Conservation (phyloP, 495 filamentous ascomycete genomes). For the Penicillium egyptiacum region DNA sequence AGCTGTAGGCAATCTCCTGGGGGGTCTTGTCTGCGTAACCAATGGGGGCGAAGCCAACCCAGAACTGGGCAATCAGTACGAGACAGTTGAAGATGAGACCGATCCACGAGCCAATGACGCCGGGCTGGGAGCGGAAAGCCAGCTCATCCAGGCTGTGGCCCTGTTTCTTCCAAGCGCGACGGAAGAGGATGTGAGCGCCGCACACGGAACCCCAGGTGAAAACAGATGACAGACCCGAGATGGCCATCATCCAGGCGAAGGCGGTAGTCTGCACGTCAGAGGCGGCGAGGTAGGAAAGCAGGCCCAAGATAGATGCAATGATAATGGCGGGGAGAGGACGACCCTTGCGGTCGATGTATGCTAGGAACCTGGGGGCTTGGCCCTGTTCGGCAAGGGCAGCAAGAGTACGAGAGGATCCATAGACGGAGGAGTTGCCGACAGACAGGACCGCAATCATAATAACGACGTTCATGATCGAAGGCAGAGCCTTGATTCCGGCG, state of each 20-base stretch:
- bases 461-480: slow-evolving; percentile 85
- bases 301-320: slow-evolving; percentile 66
- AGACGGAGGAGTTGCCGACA: slow-evolving; percentile 84
- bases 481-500: slow-evolving; percentile 72
- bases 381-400: slow-evolving; percentile 83
- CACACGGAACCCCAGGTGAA: slow-evolving; percentile 95
- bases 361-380: slow-evolving; percentile 73
- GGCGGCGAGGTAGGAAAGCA: slow-evolving; percentile 78
- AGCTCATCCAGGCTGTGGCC: slow-evolving; percentile 73
- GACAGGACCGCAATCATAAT: slow-evolving; percentile 86
- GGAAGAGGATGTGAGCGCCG: slow-evolving; percentile 88
- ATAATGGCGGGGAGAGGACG: slow-evolving; percentile 75
- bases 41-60: slow-evolving; percentile 82
- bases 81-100: slow-evolving; percentile 77
- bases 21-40: slow-evolving; percentile 50
- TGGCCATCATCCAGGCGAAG: slow-evolving; percentile 85
- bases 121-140: slow-evolving; percentile 76
- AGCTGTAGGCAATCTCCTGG: slow-evolving; percentile 53
- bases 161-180: slow-evolving; percentile 68
- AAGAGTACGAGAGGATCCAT: slow-evolving; percentile 82
- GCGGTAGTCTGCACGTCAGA: slow-evolving; percentile 61
- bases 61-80: slow-evolving; percentile 91
- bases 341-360: slow-evolving; percentile 81
- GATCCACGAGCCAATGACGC: slow-evolving; percentile 79
- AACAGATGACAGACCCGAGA: slow-evolving; percentile 84